phyloP scores from a whole-genome alignment of 352 stramenopile species.

The Phytophthora pseudosyringae region DNA sequence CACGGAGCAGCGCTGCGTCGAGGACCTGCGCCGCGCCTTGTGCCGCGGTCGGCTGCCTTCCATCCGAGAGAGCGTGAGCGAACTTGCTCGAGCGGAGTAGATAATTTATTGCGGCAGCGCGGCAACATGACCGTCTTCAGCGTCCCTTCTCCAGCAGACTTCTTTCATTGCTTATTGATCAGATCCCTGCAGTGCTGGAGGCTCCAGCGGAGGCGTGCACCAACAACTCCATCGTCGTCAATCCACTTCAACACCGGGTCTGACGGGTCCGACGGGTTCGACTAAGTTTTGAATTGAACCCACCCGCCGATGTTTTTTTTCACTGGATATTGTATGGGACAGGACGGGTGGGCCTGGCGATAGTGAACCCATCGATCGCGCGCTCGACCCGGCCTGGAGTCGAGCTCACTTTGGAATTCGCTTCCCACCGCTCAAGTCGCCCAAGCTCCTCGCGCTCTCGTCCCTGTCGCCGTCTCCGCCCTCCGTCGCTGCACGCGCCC shows the following conservation, averaged over 20 bases:
- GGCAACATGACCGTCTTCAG: neutral
- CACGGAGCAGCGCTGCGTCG: conserved; percentile 42
- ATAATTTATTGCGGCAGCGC: conserved; percentile 23
- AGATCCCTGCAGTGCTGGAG: no score
- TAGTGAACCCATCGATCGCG: neutral
- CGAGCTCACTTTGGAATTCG: conserved; percentile 32
- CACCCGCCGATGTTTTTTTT: conserved; percentile 1
- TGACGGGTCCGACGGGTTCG: neutral
- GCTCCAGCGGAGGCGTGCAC: neutral
- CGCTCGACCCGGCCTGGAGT: neutral
- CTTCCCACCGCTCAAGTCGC: conserved; percentile 16
- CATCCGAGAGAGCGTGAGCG: conserved; percentile 56
- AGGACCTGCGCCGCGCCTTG: conserved; percentile 58
- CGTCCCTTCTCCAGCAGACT: no score
- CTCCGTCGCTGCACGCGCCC: conserved; percentile 3
- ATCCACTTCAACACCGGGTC: conserved; percentile 3
- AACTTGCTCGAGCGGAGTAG: conserved; percentile 13
- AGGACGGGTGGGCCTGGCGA: neutral
- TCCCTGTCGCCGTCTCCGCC: conserved; percentile 9
- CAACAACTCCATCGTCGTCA: neutral
- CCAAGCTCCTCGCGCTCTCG: neutral
- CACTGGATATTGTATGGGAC: conserved; percentile 19
- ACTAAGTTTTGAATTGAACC: neutral
- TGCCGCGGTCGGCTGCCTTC: conserved; percentile 49
- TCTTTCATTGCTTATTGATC: no score